Evolutionary conservation across 805 yeast species (phyloP).

Genomic region (Ogataea zsoltii): DNA sequence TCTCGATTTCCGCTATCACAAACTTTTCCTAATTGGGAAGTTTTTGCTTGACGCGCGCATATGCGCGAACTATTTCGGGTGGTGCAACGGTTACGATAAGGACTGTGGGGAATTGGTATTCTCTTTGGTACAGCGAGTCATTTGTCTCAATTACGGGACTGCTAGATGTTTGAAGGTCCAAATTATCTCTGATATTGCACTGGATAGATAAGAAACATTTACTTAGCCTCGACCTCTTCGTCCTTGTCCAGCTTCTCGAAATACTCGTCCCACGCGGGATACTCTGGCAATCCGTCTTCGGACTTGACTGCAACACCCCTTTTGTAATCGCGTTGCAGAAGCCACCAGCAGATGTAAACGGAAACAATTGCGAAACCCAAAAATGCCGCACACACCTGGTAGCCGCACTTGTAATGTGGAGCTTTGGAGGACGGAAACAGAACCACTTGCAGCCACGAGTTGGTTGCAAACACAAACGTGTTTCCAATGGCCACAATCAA

Average conservation of each 20-base stretch:
- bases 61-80: too few species aligned
- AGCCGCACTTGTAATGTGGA: slow-evolving; percentile 26
- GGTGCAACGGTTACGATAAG: background rate
- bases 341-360: slow-evolving; percentile 8
- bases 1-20: slow-evolving; percentile 5
- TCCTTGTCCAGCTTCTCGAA: slow-evolving; percentile 3
- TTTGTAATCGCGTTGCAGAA: slow-evolving; percentile 8
- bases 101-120: background rate
- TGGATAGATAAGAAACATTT: too few species aligned
- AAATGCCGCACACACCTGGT: slow-evolving; percentile 13
- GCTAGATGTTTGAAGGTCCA: too few species aligned
- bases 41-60: background rate
- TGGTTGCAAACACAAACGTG: slow-evolving; percentile 18
- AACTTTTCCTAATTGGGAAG: slow-evolving; percentile 7
- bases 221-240: background rate
- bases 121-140: background rate
- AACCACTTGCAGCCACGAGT: slow-evolving; percentile 30
- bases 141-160: too few species aligned
- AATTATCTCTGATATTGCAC: too few species aligned
- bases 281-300: slow-evolving; percentile 7
- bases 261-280: slow-evolving; percentile 11
- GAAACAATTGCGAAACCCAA: slow-evolving; percentile 9
- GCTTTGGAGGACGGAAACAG: slow-evolving; percentile 35
- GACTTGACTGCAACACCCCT: slow-evolving; percentile 8
- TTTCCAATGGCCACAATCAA: slow-evolving; percentile 26